phyloP scores from a whole-genome alignment of 192 early-diverging fungal genomes.

The Entomortierella lignicola region DNA sequence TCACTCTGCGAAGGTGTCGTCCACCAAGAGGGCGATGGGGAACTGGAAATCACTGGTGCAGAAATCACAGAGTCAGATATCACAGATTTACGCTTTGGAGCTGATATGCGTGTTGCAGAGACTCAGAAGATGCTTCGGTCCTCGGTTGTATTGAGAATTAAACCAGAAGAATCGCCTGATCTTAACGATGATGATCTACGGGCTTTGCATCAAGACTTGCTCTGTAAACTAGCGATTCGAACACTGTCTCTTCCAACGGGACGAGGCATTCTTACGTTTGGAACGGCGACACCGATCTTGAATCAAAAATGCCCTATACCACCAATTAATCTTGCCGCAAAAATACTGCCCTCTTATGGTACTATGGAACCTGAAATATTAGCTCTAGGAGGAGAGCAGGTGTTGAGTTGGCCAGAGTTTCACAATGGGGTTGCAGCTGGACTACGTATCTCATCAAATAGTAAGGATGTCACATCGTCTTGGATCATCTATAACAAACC shows the following conservation, averaged over 20 bases:
- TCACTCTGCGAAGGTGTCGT: constrained; percentile 22
- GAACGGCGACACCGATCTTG: constrained; percentile 60
- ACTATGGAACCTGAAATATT: constrained; percentile 63
- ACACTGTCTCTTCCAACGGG: constrained; percentile 76
- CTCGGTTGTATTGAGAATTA: constrained; percentile 38
- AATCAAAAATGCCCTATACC: constrained; percentile 73
- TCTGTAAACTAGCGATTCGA: constrained; percentile 47
- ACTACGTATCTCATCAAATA: constrained; percentile 70
- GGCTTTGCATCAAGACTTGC: constrained; percentile 12
- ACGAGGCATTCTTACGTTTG: constrained; percentile 75
- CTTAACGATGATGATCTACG: constrained; percentile 47
- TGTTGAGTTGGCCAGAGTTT: constrained; percentile 85
- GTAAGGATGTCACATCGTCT: constrained; percentile 67
- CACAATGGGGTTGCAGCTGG: constrained; percentile 89
- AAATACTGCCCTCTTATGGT: constrained; percentile 72
- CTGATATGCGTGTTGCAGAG: constrained; percentile 65
- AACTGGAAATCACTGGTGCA: constrained; percentile 27
- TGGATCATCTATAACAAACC: constrained; percentile 87
- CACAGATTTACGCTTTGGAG: constrained; percentile 63
- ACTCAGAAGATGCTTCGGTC: constrained; percentile 63
- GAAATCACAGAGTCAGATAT: constrained; percentile 63
- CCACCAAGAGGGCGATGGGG: constrained; percentile 44
- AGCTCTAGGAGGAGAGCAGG: constrained; percentile 49
- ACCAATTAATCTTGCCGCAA: constrained; percentile 64
- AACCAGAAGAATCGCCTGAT: constrained; percentile 16